These are phyloP conservation scores for Pseudotsuga menziesii DNA, from an alignment of 75 land plant genomes.

Conservation along the genomic window DNA sequence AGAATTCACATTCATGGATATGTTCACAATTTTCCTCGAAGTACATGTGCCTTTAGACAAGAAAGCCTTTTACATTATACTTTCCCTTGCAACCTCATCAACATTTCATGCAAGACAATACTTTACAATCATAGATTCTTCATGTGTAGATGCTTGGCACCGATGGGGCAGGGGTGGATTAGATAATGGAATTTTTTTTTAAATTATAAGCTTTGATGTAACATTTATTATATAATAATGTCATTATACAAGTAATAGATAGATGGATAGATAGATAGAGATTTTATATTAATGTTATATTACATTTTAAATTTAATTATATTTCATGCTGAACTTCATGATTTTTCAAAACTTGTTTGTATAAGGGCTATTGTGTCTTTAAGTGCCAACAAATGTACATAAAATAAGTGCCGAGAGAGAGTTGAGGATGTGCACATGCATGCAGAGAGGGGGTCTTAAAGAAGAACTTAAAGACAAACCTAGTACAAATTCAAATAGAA, in stretches of 20 bases:
- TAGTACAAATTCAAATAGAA: too few relatives aligned
- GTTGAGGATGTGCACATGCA: background rate
- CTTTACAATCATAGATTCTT: slow-evolving; percentile 35
- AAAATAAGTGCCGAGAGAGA: too few relatives aligned
- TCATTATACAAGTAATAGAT: too few relatives aligned
- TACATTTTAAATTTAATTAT: background rate
- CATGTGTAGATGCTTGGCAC: too few relatives aligned
- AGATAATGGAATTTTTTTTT: background rate
- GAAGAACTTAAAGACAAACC: background rate
- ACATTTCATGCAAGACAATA: slow-evolving; percentile 32
- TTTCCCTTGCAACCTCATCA: slow-evolving; percentile 19
- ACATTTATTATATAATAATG: too few relatives aligned
- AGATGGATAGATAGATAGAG: too few relatives aligned
- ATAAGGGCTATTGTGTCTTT: too few relatives aligned
- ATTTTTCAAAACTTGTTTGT: too few relatives aligned
- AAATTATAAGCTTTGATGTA: too few relatives aligned
- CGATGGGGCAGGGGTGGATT: too few relatives aligned
- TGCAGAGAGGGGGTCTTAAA: background rate
- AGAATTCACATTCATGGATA: slow-evolving; percentile 59
- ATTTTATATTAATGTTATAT: too few relatives aligned
- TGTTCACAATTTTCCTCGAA: slow-evolving; percentile 45
- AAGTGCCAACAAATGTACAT: too few relatives aligned
- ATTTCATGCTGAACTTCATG: background rate
- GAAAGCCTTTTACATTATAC: slow-evolving; percentile 20
- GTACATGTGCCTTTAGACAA: slow-evolving; percentile 10